Conservation (phyloP, 371 early-diverging fungal genomes). For the Lichtheimia ornata region DNA sequence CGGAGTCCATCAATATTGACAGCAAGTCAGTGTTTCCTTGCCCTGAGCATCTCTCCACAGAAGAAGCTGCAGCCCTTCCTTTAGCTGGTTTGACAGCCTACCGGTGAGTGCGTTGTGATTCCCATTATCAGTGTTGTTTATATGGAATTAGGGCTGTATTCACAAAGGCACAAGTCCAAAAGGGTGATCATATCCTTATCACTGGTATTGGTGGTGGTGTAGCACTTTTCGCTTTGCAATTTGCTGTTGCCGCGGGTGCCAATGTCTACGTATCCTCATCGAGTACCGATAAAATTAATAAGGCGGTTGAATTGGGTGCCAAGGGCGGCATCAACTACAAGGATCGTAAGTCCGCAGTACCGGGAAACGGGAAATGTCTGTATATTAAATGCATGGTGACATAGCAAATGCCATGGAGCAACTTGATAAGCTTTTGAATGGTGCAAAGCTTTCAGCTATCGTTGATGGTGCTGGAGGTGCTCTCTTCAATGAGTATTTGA, state of each 20-base stretch:
- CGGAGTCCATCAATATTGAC: constrained; percentile 54
- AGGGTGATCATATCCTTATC: constrained; percentile 62
- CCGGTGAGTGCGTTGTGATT: constrained; percentile 20
- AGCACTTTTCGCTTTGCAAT: constrained; percentile 66
- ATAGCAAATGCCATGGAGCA: constrained; percentile 51
- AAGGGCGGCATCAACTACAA: constrained; percentile 72
- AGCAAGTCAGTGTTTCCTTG: constrained; percentile 44
- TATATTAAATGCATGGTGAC: constrained; percentile 44
- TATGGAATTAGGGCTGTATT: constrained; percentile 45
- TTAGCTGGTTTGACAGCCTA: constrained; percentile 74
- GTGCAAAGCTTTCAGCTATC: constrained; percentile 50
- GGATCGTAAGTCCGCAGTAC: constrained; percentile 42
- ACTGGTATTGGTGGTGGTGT: constrained; percentile 80
- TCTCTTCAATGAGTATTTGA: constrained; percentile 33
- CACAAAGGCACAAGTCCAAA: constrained; percentile 56
- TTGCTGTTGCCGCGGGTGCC: constrained; percentile 69
- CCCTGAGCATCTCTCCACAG: constrained; percentile 59
- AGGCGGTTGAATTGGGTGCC: constrained; percentile 67
- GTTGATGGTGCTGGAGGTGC: constrained; percentile 75
- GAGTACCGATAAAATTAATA: constrained; percentile 57
- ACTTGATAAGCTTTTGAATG: constrained; percentile 41
- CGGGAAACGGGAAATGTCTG: constrained; percentile 24
- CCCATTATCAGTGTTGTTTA: background rate
- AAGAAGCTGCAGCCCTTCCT: constrained; percentile 70
- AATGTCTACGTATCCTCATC: constrained; percentile 73